Evolutionary conservation across 2,329 filamentous ascomycete species (phyloP).

Genomic region (Trichoderma cornu-damae): DNA sequence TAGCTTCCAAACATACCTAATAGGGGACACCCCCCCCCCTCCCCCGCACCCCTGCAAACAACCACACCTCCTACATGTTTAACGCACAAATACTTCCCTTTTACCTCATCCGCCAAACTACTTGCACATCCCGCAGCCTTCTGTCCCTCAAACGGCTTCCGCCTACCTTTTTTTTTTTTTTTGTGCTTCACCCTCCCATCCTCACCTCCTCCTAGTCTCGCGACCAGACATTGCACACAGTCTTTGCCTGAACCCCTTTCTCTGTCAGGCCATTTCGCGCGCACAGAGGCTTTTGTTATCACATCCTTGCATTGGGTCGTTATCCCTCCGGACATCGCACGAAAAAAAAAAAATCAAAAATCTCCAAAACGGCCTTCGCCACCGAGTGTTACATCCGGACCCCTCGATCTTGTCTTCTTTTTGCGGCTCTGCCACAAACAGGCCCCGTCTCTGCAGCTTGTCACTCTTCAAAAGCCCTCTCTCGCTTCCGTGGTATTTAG

Average conservation of each 20-base stretch:
- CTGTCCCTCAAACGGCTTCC: slow-evolving; percentile 15
- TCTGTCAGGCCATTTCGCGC: neutral
- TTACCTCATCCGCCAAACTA: neutral
- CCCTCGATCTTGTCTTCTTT: slow-evolving; percentile 15
- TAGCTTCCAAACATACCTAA: neutral
- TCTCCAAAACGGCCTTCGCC: neutral
- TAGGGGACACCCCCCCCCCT: neutral
- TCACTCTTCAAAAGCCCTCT: neutral
- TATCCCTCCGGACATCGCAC: slow-evolving; percentile 9
- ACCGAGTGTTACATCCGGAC: slow-evolving; percentile 15
- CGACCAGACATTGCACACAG: slow-evolving; percentile 3
- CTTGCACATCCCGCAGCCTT: slow-evolving; percentile 9
- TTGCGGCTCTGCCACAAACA: slow-evolving; percentile 12
- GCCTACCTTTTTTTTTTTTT: slow-evolving; percentile 14
- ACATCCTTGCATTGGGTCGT: neutral
- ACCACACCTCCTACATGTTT: slow-evolving; percentile 1
- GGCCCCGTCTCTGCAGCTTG: neutral
- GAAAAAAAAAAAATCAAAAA: no score
- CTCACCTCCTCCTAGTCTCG: slow-evolving; percentile 3
- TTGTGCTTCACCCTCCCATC: slow-evolving; percentile 14
- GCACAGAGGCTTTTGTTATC: neutral
- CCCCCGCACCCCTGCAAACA: no score
- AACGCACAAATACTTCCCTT: neutral
- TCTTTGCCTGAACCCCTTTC: neutral
- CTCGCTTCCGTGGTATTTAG: slow-evolving; percentile 4